Base-by-base conservation (phyloP, 2,329 filamentous ascomycete genomes). In the Fusarium heterosporum region DNA sequence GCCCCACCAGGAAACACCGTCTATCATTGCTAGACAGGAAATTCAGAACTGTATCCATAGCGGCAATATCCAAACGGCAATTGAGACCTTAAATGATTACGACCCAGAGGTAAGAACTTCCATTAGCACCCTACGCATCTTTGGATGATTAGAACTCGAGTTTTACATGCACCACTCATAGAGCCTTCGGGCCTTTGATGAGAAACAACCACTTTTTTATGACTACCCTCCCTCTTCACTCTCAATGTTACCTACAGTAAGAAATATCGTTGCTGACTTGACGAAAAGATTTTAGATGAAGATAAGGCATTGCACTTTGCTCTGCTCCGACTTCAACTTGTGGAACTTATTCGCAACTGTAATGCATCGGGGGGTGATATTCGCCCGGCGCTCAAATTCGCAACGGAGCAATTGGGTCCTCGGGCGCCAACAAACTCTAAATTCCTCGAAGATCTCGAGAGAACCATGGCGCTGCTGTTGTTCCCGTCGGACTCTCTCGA, bases 121-220 rank as follows among this genome's bases (percentile, higher is more conserved):
- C 40, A 16, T 53, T 30, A 59, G 25, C 64, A 57, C 49, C 43
- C 64, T 70, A 19, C 61, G 36, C 36, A 26, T 32, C 32, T 30
- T 50, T 52, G 87, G 81, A 94, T 96, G 96, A 99, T 99, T 97
- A 97, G 84, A 92, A 85, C 76, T 78, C 76, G 83, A 86, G 85
- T 91, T 94, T 89, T 97, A 85, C 95, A 99, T 99, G 96, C 96
- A 99, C 96, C 96, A 99, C 96, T 93, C 96, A 93, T 96, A 98
- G 88, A 85, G 85, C 86, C 88, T 89, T 87, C 84, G 84, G 88
- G 89, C 89, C 87, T 81, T 88, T 96, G 96, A 96, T 96, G 95
- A 98, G 86, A 88, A 89, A 90, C 84, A 87, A 87, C 86, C 86
- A 88, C 85, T 81, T 82, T 80, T 77, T 79, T 76, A 80, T 80